phyloP scores from a whole-genome alignment of 208 protist species.

The Crithidia thermophila region DNA sequence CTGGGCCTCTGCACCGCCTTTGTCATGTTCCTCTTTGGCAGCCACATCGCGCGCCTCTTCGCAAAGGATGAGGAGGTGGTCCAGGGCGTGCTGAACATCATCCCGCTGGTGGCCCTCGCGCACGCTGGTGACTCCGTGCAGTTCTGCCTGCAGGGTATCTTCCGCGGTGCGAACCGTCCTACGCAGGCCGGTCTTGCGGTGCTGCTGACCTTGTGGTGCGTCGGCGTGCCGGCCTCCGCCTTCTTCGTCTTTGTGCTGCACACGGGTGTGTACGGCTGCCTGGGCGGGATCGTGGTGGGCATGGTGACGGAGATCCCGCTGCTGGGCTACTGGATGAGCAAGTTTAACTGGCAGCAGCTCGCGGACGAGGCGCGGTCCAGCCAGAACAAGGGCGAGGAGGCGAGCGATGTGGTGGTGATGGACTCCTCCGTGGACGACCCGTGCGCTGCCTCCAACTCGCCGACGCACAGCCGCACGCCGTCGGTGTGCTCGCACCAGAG shows the following conservation, averaged over 20 bases:
- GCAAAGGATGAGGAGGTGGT: slow-evolving; percentile 41
- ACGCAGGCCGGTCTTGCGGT: slow-evolving; percentile 56
- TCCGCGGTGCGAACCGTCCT: slow-evolving; percentile 53
- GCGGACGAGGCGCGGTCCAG: slow-evolving; percentile 33
- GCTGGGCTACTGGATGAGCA: slow-evolving; percentile 45
- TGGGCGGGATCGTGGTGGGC: slow-evolving; percentile 55
- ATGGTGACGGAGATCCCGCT: slow-evolving; percentile 62
- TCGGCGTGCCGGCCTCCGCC: slow-evolving; percentile 59
- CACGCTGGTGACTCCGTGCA: slow-evolving; percentile 69
- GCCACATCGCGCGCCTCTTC: slow-evolving; percentile 56
- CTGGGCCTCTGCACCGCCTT: slow-evolving; percentile 37
- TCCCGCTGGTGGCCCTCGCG: slow-evolving; percentile 56
- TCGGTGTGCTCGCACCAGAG: slow-evolving; percentile 13
- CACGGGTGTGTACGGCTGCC: slow-evolving; percentile 49
- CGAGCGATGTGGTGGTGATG: slow-evolving; percentile 25
- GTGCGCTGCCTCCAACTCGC: background rate
- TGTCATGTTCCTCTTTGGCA: slow-evolving; percentile 54
- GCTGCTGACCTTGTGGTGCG: slow-evolving; percentile 63
- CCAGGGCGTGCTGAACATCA: slow-evolving; percentile 36
- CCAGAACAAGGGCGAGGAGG: background rate
- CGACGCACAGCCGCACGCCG: slow-evolving; percentile 13
- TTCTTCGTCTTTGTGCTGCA: slow-evolving; percentile 56
- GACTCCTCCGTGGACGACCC: background rate
- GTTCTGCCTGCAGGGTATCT: slow-evolving; percentile 71
- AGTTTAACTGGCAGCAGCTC: slow-evolving; percentile 60